Evolutionary conservation across 1,284 basidiomycete species (phyloP), one percentile per base, ranked within the genome.

Genomic region (Tremellales sp.): DNA sequence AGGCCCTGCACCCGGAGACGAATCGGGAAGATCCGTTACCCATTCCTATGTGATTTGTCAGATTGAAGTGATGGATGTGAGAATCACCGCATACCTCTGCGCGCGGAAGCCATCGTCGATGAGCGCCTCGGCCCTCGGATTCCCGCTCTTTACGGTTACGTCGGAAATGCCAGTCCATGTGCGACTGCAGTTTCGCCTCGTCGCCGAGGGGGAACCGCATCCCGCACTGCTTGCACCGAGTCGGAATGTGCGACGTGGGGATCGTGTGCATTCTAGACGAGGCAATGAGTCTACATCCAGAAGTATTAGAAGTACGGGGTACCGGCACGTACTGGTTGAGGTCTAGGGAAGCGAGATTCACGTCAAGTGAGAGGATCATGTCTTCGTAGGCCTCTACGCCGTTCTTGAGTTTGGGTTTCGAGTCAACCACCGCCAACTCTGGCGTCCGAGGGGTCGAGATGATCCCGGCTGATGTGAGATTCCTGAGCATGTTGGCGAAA

Each of bases 111-210:
- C 93, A 98, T 56, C 85, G 84, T 16, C 95, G 81, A 62, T 86
- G 88, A 61, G 93, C 86, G 21, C 93, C 92, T 52, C 94, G 80
- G 0, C 87, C 87, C 8, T 81, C 75, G 35, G 84, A 85, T 67
- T 93, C 88, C 57, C 81, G 85, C 28, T 88, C 85, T 66, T 91
- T 86, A 56, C 87, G 81, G 66, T 97, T 98, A 63, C 95, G 87
- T 59, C 85, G 81, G 75, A 97, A 97, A 73, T 99, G 95, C 86
- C 91, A 88, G 69, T 99, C 95, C 58, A 98, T 79, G 67, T 99
- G 95, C 45, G 85, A 81, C 60, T 95, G 83, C 76, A 93, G 80
- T 22, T 78, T 78, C 65, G 83, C 84, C 73, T 86, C 55, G 18
- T 61, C 62, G 32, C 80, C 81, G 55, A 87, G 83, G 36, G 84